phyloP scores from a whole-genome alignment of 768 basidiomycete species.

The Panellus pusillus region DNA sequence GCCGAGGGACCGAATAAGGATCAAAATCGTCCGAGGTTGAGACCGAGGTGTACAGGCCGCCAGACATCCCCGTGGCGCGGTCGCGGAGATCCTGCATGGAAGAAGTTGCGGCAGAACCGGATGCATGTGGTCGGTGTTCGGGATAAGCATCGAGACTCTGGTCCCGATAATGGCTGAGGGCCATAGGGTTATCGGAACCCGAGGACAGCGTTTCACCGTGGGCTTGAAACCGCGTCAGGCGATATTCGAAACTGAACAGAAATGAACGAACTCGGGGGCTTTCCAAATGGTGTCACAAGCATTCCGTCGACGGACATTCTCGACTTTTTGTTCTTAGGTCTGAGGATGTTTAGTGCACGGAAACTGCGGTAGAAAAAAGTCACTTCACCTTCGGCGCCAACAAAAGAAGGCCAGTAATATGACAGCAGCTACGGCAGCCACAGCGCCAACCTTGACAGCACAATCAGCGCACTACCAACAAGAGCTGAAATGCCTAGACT shows the following conservation, averaged over 20 bases:
- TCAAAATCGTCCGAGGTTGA: conserved; percentile 13
- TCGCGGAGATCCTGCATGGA: conserved; percentile 1
- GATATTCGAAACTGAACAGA: neutral
- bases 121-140: neutral
- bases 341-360: neutral
- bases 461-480: neutral
- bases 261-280: neutral
- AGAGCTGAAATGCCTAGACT: neutral
- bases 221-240: neutral
- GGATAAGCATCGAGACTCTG: neutral
- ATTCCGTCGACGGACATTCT: conserved; percentile 4
- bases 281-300: conserved; percentile 13
- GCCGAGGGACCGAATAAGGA: conserved; percentile 1
- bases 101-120: neutral
- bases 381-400: conserved; percentile 6
- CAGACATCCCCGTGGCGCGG: neutral
- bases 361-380: neutral
- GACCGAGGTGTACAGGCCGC: conserved; percentile 8
- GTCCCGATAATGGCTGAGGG: conserved; percentile 1
- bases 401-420: conserved; percentile 4
- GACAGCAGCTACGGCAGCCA: conserved; percentile 5
- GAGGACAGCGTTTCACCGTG: neutral
- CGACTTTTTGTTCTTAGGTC: neutral
- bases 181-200: conserved; percentile 1
- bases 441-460: conserved; percentile 6